Evolutionary conservation across 768 basidiomycete species (phyloP).

Genomic region (Tricholoma hemisulphureum): DNA sequence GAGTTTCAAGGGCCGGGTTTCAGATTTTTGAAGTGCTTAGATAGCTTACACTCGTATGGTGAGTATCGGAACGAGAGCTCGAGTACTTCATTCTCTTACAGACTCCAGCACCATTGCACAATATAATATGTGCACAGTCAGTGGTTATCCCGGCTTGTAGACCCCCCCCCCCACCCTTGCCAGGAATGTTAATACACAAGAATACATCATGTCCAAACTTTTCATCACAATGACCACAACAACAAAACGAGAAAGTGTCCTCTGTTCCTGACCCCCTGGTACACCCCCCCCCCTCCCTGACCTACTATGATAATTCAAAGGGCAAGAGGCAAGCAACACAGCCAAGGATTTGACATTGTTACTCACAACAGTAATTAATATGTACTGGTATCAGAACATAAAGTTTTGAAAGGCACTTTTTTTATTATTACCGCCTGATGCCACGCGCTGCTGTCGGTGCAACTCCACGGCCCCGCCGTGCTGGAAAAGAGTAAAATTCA

Average conservation of each 20-base stretch:
- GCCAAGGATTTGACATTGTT: slow-evolving; percentile 3
- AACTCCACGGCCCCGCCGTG: slow-evolving; percentile 85
- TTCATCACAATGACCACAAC: no score
- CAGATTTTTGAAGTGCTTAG: slow-evolving; percentile 62
- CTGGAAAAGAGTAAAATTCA: slow-evolving; percentile 36
- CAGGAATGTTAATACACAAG: no score
- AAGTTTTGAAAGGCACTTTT: slow-evolving; percentile 8
- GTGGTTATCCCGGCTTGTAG: no score
- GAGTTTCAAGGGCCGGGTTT: slow-evolving; percentile 88
- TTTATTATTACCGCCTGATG: slow-evolving; percentile 66
- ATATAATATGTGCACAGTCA: no score
- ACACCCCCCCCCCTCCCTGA: background rate
- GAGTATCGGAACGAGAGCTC: background rate
- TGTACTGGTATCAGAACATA: slow-evolving; percentile 11
- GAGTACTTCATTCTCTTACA: background rate
- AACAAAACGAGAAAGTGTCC: no score
- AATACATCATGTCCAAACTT: no score
- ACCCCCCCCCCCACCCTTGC: no score
- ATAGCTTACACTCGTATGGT: background rate
- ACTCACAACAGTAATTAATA: slow-evolving; percentile 11
- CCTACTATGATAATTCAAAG: background rate
- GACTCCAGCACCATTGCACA: no score
- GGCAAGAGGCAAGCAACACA: background rate
- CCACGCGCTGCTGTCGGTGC: slow-evolving; percentile 69
- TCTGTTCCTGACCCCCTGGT: background rate